Conservation (phyloP, 73 alveolate genomes). For the Paramecium primaurelia region DNA sequence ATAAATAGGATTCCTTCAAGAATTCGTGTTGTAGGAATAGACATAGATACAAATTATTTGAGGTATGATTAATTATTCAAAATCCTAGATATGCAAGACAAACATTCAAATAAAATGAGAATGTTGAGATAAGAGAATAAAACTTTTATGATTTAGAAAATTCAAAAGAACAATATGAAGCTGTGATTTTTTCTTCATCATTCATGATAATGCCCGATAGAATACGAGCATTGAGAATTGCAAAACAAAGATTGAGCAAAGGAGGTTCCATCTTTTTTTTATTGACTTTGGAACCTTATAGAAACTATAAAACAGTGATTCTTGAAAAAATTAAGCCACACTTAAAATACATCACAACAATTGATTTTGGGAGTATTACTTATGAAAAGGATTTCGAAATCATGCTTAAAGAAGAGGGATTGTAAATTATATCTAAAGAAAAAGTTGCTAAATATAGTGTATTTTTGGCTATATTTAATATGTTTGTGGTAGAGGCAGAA, state of each 20-base stretch:
- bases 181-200: slow-evolving; percentile 52
- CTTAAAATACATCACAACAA: slow-evolving; percentile 50
- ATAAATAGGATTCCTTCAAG: slow-evolving; percentile 43
- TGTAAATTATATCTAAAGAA: slow-evolving; percentile 27
- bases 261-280: slow-evolving; percentile 52
- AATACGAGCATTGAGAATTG: slow-evolving; percentile 47
- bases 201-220: slow-evolving; percentile 64
- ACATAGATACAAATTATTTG: slow-evolving; percentile 52
- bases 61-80: not conserved
- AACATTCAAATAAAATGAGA: slow-evolving; percentile 41
- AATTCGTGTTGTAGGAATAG: slow-evolving; percentile 51
- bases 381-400: slow-evolving; percentile 54
- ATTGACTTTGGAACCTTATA: slow-evolving; percentile 43
- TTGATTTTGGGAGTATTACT: slow-evolving; percentile 59
- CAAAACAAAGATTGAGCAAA: slow-evolving; percentile 37
- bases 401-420: slow-evolving; percentile 33
- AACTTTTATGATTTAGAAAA: slow-evolving; percentile 51
- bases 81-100: slow-evolving; percentile 37
- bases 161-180: slow-evolving; percentile 56
- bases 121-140: slow-evolving; percentile 47
- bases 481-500: slow-evolving; percentile 58
- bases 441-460: slow-evolving; percentile 37
- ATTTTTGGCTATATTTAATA: slow-evolving; percentile 37
- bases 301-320: not conserved
- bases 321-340: slow-evolving; percentile 56